Evolutionary conservation across 2,329 filamentous ascomycete genomes (phyloP).

Genomic region (Cladosporium sphaerospermum): DNA sequence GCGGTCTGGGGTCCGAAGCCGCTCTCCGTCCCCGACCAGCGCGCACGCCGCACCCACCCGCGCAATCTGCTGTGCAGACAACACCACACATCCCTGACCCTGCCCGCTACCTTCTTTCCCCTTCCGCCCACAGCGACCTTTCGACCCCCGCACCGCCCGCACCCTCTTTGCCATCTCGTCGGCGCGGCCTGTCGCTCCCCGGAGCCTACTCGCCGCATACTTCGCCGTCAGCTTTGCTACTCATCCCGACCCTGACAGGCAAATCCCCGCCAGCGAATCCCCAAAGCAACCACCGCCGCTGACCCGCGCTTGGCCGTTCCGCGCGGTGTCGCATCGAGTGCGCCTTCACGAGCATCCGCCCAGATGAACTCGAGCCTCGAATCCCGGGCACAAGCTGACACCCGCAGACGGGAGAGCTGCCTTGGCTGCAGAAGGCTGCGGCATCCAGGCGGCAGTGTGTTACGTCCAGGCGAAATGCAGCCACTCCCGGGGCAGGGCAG

Average conservation of each 20-base stretch:
- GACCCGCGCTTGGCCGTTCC: neutral
- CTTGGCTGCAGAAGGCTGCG: neutral
- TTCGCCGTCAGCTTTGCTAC: neutral
- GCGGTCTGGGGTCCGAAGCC: conserved; percentile 1
- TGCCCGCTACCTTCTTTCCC: neutral
- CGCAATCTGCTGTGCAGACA: neutral
- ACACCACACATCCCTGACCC: neutral
- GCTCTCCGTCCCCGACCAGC: neutral
- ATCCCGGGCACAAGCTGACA: conserved; percentile 6
- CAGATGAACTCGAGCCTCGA: conserved; percentile 8
- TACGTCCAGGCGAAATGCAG: conserved; percentile 1
- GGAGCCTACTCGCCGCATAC: conserved; percentile 4
- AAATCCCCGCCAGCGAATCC: neutral
- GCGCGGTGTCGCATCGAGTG: neutral
- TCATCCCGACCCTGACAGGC: neutral
- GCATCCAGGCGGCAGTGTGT: neutral
- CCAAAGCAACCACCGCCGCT: neutral
- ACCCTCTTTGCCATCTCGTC: too few species aligned
- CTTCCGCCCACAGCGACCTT: neutral
- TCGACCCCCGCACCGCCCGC: neutral
- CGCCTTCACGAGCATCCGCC: neutral
- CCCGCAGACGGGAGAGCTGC: conserved; percentile 4
- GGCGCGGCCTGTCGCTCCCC: neutral
- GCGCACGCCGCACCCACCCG: too few species aligned
- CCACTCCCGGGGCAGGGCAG: conserved; percentile 1